A percentile compares a stretch with the other conserved stretches of the same genome.
Evolutionary conservation across 495 filamentous ascomycete species (phyloP).

Genomic region (Neurospora sp.): DNA sequence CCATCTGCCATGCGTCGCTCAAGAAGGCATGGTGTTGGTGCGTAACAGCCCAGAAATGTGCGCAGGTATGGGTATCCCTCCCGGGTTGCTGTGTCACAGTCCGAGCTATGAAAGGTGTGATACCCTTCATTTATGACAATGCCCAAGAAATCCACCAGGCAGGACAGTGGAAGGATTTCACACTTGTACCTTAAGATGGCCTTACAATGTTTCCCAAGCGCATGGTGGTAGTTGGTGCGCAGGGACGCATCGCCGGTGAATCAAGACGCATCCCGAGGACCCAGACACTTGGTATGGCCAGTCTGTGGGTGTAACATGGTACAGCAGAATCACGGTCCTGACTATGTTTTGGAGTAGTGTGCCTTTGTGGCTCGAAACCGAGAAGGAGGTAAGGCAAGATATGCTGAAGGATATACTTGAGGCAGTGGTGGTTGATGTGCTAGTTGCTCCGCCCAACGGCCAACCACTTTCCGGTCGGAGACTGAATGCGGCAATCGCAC

Average conservation of each 20-base stretch:
- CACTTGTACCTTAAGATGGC: not conserved
- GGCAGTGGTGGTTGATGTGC: not conserved
- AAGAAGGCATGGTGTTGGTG: not conserved
- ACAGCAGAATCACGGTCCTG: not conserved
- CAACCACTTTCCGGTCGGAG: not conserved
- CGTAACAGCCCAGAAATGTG: not conserved
- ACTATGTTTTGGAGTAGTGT: not conserved
- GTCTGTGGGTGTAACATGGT: not conserved
- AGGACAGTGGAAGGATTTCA: not conserved
- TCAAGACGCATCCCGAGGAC: not conserved
- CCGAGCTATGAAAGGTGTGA: not conserved
- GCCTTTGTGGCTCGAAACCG: not conserved
- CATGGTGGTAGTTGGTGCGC: not conserved
- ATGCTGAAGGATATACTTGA: not conserved
- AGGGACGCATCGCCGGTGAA: not conserved
- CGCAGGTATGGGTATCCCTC: not conserved
- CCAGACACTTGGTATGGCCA: not conserved
- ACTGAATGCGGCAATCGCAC: not conserved
- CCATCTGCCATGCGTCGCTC: not conserved
- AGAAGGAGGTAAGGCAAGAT: not conserved
- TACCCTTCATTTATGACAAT: not conserved
- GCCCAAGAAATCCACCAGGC: not conserved
- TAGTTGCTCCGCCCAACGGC: not conserved
- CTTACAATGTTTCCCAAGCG: not conserved
- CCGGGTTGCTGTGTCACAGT: not conserved